These are phyloP conservation scores for Globisporangium splendens DNA, from an alignment of 352 stramenopile species.

Conservation along the genomic window DNA sequence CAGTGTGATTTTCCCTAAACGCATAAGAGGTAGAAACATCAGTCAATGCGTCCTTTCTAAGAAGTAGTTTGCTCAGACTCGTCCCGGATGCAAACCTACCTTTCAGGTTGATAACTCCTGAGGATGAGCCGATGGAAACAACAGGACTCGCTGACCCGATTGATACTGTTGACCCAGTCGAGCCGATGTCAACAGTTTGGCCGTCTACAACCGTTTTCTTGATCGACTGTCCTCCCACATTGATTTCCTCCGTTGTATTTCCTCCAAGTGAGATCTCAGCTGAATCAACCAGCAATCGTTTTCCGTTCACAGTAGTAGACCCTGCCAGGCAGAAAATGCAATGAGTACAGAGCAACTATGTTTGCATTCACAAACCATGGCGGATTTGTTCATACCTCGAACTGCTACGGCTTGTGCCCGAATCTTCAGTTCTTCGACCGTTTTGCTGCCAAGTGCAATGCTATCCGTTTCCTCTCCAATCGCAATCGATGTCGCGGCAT, in stretches of 20 bases:
- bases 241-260: slow-evolving; percentile 29
- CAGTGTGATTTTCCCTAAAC: slow-evolving; percentile 40
- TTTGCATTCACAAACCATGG: not conserved
- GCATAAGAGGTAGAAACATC: not conserved
- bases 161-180: slow-evolving; percentile 18
- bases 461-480: slow-evolving; percentile 8
- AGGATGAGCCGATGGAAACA: slow-evolving; percentile 34
- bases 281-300: slow-evolving; percentile 20
- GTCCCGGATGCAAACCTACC: not conserved
- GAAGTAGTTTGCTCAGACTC: not conserved
- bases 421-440: slow-evolving; percentile 18
- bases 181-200: slow-evolving; percentile 21
- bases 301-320: slow-evolving; percentile 20
- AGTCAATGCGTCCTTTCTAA: not conserved
- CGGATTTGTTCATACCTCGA: slow-evolving; percentile 15
- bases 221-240: slow-evolving; percentile 24
- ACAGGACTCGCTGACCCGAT: slow-evolving; percentile 27
- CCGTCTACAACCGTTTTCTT: slow-evolving; percentile 18
- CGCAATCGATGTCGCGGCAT: slow-evolving; percentile 1
- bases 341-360: not conserved
- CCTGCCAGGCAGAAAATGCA: slow-evolving; percentile 12
- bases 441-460: slow-evolving; percentile 13
- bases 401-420: slow-evolving; percentile 16
- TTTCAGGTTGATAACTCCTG: slow-evolving; percentile 29
- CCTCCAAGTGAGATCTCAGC: slow-evolving; percentile 27